phyloP scores from a whole-genome alignment of 306 rosid species.

The cucumber (Cucumis sativus) region Cucumber_9930_V3 NC_026661.2:7221501-7222000 shows the following conservation, averaged over 20 bases:
- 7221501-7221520: slow-evolving; percentile 40
- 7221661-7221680: slow-evolving; percentile 68
- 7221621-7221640: slow-evolving; percentile 76
- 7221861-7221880: background rate
- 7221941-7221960: slow-evolving; percentile 10
- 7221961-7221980: slow-evolving; percentile 40
- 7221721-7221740: background rate
- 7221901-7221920: background rate
- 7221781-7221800: background rate
- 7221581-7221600: slow-evolving; percentile 74
- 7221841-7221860: background rate
- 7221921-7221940: background rate
- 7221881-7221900: background rate
- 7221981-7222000: slow-evolving; percentile 71
- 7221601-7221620: slow-evolving; percentile 71
- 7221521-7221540: slow-evolving; percentile 65
- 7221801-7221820: background rate
- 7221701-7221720: background rate
- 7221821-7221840: background rate
- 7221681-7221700: slow-evolving; percentile 75
- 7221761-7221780: background rate
- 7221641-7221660: slow-evolving; percentile 55
- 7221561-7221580: slow-evolving; percentile 62
- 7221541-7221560: slow-evolving; percentile 80
- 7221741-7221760: background rate